Base-by-base conservation (phyloP, 2,329 filamentous ascomycete species). In the Claviceps fusiformis region DNA sequence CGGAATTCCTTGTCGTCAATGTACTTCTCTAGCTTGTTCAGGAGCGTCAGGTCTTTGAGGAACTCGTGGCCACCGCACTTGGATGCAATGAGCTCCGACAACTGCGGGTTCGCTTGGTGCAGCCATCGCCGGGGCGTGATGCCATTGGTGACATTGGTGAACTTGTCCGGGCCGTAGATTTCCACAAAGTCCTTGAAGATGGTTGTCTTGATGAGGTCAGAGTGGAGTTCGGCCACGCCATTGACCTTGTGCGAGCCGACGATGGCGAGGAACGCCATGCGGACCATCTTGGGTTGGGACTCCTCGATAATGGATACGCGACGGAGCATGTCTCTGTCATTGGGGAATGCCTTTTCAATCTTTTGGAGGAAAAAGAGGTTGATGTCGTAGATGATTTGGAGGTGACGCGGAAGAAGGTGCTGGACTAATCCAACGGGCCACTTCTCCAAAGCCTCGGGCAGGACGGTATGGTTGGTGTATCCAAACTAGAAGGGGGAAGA, bases 161-260 rank as follows among this genome's bases (percentile, higher is more conserved):
- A 98, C 71, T 96, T 96, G 78, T 98, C 93, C 0, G 86, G 86
- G 3, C 93, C 93, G 64, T 93, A 98, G 60, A 98, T 89, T 63
- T 83, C 80, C 57, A 98, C 92, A 71, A 98, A 98, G 70, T 98
- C 93, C 71, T 93, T 96, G 82, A 98, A 97, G 62, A 98, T 95
- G n/a, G 93, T 98, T 0, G 91, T 95, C 76, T 93, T 93, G 76
- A 98, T 95, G 56, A 98, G 78, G 67, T 98, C 93, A 0, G 93
- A 98, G 73, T 98, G 93, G 60, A 98, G 75, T 73, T 98, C 93
- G 39, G 93, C 93, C 41, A 98, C 93, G 69, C 93, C 93, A 63
- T 98, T 98, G 75, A 98, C 91, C 76, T 97, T 98, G 81, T 97
- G 93, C 41, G 93, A 97, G 50, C 93, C 93, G 63, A 98, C 90